Evolutionary conservation across 1,284 basidiomycete species (phyloP), one percentile per base, ranked within the genome.

Genomic region (Tremellales sp.): DNA sequence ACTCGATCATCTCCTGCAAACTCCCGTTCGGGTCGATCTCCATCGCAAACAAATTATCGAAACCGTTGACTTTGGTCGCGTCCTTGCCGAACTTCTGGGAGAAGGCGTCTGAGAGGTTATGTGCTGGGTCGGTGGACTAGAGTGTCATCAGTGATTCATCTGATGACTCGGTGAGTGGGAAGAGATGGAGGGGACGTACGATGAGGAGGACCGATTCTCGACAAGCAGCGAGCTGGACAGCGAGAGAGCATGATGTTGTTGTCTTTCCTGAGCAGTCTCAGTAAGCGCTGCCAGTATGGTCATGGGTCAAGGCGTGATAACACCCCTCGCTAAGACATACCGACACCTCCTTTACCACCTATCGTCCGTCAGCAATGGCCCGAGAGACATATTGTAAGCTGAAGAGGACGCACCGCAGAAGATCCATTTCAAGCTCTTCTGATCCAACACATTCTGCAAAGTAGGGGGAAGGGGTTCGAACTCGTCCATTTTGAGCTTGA

Each of bases 81-180:
- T 99, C 96, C 70, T 97, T 97, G 56, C 89, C 91, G 75, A 99
- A 98, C 78, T 99, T 98, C 72, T 99, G 94, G 11, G 91, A 89
- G 73, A 98, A 98, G 6, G 96, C 94, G 75, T 98, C 94, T 13
- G 93, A 97, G 35, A 99, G 79, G 75, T 99, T 99, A 78, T 99
- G 94, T 35, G 94, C 94, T 11, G 94, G 96, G 75, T 99, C 94
- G 7, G 94, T 99, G 11, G 93, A 97, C 91, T 96, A 66, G n/a
- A 15, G 24, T 12, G 22, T 43, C 19, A 40, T 8, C 29, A 33
- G n/a, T 33, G 39, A 10, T 24, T 40, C 8, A 22, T 21, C 39
- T 13, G 19, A 23, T 40, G 11, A 6, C 39, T 33, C 8, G 8
- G 10, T 33, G n/a, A 23, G 19, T 6, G 11, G 35, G 26, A 29